These are phyloP conservation scores for Parietaria judaica DNA, from an alignment of 306 rosid genomes.

Conservation along the genomic window DNA sequence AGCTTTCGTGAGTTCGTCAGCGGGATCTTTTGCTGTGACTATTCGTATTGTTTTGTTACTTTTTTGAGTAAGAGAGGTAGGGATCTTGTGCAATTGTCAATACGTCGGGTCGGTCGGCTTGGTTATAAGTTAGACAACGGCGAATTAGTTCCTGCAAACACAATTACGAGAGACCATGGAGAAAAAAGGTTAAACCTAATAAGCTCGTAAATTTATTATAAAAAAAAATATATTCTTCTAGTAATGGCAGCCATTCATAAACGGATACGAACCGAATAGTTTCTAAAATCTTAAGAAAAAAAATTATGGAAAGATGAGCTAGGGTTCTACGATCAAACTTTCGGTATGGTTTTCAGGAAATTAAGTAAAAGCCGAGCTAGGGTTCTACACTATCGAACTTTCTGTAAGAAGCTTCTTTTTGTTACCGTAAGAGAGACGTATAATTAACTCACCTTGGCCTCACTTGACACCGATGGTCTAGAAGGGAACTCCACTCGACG, in stretches of 20 bases:
- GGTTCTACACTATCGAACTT: no score
- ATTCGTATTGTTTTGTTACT: conserved; percentile 24
- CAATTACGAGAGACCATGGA: not conserved
- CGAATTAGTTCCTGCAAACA: conserved; percentile 68
- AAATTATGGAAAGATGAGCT: no score
- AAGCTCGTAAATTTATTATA: not conserved
- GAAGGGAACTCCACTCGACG: conserved; percentile 93
- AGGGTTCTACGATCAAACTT: no score
- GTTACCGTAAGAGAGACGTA: no score
- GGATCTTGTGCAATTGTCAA: conserved; percentile 82
- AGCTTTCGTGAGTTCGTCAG: conserved; percentile 14
- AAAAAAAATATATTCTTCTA: no score
- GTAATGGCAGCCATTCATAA: no score
- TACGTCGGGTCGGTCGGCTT: conserved; percentile 92
- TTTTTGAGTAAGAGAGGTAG: conserved; percentile 73
- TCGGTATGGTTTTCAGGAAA: no score
- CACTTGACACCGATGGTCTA: conserved; percentile 77
- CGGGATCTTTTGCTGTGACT: conserved; percentile 17
- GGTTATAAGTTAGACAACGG: conserved; percentile 83
- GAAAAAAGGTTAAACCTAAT: not conserved
- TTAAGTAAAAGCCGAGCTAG: no score
- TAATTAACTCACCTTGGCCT: conserved; percentile 73
- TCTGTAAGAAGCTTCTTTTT: no score
- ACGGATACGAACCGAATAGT: no score
- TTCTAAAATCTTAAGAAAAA: no score